Conservation (phyloP, 73 alveolate species). For the Tetrahymena elliotti region DNA sequence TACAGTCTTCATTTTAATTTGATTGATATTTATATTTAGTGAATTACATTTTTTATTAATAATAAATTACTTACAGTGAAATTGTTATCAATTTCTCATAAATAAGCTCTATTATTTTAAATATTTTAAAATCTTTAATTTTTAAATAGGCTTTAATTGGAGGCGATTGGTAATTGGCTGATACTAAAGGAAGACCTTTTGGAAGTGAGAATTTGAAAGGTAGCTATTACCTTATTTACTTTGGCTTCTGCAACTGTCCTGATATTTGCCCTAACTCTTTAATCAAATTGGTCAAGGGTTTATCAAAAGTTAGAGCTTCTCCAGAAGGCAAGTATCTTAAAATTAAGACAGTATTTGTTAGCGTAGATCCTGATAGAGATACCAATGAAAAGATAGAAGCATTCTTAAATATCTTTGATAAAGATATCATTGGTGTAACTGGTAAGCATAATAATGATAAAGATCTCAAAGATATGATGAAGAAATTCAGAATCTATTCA, state of each 20-base stretch:
- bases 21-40: background rate
- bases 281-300: slow-evolving; percentile 53
- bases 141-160: slow-evolving; percentile 29
- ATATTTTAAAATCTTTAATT: background rate
- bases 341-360: slow-evolving; percentile 58
- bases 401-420: slow-evolving; percentile 59
- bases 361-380: slow-evolving; percentile 79
- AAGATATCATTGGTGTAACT: slow-evolving; percentile 58
- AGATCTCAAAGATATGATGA: slow-evolving; percentile 69
- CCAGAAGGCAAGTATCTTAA: slow-evolving; percentile 57
- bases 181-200: slow-evolving; percentile 63
- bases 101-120: background rate
- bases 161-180: slow-evolving; percentile 70
- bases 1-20: too few species aligned
- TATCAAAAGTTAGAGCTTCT: slow-evolving; percentile 9
- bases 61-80: background rate
- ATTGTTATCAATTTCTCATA: background rate
- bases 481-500: slow-evolving; percentile 65
- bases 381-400: slow-evolving; percentile 54
- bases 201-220: slow-evolving; percentile 67
- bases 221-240: slow-evolving; percentile 63
- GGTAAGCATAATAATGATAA: slow-evolving; percentile 57
- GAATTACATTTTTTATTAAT: background rate
- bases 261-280: slow-evolving; percentile 83
- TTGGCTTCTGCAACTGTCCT: slow-evolving; percentile 85